A percentile compares a stretch with the other conserved stretches of the same genome.
Evolutionary conservation across 805 yeast genomes (phyloP).

Genomic region (Metschnikowia koreensis): DNA sequence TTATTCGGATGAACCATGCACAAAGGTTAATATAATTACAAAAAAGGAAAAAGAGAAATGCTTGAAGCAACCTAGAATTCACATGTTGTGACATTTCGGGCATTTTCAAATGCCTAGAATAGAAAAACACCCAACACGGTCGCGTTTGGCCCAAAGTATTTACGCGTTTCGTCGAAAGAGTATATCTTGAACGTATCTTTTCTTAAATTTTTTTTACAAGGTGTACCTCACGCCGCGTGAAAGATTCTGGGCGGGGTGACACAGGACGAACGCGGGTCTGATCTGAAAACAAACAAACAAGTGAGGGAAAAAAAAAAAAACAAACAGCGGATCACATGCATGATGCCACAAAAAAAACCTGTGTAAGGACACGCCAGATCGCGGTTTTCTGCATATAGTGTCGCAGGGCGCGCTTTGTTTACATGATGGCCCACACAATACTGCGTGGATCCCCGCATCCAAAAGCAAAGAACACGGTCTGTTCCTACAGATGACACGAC

Average conservation of each 20-base stretch:
- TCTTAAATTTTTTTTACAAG: background rate
- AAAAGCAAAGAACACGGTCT: background rate
- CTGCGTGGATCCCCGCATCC: background rate
- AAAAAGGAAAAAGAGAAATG: background rate
- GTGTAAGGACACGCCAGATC: background rate
- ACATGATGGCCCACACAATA: background rate
- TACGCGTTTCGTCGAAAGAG: background rate
- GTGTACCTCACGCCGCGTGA: background rate
- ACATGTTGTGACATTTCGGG: background rate
- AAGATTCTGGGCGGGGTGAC: background rate
- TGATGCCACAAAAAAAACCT: background rate
- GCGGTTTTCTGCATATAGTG: background rate
- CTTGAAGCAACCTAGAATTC: background rate
- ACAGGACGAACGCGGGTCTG: constrained; percentile 2
- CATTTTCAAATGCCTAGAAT: background rate
- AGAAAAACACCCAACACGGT: background rate
- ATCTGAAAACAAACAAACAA: constrained; percentile 4
- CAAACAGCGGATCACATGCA: background rate
- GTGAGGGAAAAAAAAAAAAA: background rate
- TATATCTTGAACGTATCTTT: background rate
- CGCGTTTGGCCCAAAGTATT: background rate
- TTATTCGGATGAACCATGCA: background rate
- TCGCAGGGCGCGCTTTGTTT: constrained; percentile 2
- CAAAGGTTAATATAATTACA: too few relatives aligned
- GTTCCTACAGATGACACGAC: constrained; percentile 1